phyloP scores from a whole-genome alignment of 2,329 filamentous ascomycete species.

The Paecilomyces formosus region DNA sequence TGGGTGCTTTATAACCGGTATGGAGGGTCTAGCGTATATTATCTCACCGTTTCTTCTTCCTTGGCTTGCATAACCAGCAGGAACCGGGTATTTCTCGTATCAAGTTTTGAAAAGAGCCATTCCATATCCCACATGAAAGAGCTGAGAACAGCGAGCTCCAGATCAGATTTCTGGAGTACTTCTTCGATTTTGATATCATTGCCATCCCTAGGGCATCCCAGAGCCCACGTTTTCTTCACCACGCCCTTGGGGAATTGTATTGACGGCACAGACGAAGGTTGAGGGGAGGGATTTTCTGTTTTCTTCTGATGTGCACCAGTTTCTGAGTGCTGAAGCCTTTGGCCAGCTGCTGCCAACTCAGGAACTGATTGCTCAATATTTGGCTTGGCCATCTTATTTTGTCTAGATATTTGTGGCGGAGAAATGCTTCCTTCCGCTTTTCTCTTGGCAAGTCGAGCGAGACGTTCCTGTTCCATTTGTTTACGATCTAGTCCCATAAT shows the following conservation, averaged over 20 bases:
- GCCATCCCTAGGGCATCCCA: slow-evolving; percentile 50
- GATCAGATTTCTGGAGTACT: slow-evolving; percentile 63
- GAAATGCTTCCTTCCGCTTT: not conserved
- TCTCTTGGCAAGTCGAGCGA: not conserved
- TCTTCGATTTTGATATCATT: slow-evolving; percentile 86
- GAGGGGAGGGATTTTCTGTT: not conserved
- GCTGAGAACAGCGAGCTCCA: slow-evolving; percentile 74
- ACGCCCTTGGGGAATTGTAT: slow-evolving; percentile 51
- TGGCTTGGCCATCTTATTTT: not conserved
- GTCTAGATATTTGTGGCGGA: not conserved
- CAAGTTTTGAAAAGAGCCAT: slow-evolving; percentile 69
- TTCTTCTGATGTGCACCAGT: not conserved
- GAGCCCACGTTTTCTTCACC: slow-evolving; percentile 76
- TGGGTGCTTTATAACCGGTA: not conserved
- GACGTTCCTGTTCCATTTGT: not conserved
- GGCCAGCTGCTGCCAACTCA: not conserved
- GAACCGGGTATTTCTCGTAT: slow-evolving; percentile 53
- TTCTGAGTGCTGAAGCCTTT: not conserved
- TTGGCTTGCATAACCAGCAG: slow-evolving; percentile 58
- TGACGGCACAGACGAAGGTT: slow-evolving; percentile 9
- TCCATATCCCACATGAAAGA: slow-evolving; percentile 80
- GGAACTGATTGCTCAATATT: not conserved
- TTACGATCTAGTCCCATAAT: not conserved
- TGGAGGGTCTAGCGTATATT: not conserved
- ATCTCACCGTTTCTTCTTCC: slow-evolving; percentile 36